Conservation (phyloP, 2,329 filamentous ascomycete genomes). For the Corynespora cassiicola region DNA sequence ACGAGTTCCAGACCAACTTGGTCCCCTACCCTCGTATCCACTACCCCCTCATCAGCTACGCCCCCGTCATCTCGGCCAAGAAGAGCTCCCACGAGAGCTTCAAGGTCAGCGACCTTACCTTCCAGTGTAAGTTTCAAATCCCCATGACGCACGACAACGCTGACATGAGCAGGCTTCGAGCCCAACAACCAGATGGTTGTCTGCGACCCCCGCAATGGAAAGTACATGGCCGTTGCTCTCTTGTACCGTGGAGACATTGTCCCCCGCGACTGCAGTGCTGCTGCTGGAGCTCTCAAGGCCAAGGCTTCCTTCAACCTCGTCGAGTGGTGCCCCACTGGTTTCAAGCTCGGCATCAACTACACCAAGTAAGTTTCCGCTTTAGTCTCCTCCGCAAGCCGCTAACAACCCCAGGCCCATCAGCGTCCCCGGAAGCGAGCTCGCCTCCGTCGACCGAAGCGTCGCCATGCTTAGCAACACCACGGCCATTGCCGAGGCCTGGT, state of each 20-base stretch:
- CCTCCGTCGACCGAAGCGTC: constrained; percentile 96
- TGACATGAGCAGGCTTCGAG: constrained; percentile 67
- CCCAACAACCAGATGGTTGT: constrained; percentile 82
- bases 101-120: constrained; percentile 79
- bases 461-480: constrained; percentile 79
- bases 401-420: constrained; percentile 80
- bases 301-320: constrained; percentile 76
- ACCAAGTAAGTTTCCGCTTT: constrained; percentile 52
- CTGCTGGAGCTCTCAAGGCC: constrained; percentile 72
- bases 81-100: constrained; percentile 88
- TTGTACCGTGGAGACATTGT: constrained; percentile 76
- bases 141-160: constrained; percentile 16
- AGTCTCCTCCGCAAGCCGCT: background rate
- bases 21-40: constrained; percentile 77
- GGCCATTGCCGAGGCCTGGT: constrained; percentile 76
- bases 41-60: constrained; percentile 76
- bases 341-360: constrained; percentile 80
- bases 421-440: constrained; percentile 94
- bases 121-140: constrained; percentile 63
- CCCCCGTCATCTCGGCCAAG: constrained; percentile 72
- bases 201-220: constrained; percentile 75
- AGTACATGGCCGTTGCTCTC: constrained; percentile 78
- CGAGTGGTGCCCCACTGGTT: constrained; percentile 77
- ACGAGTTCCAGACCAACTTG: constrained; percentile 80
- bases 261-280: constrained; percentile 71